Conservation (phyloP, 306 rosid species). For the Delonix regia region DNA sequence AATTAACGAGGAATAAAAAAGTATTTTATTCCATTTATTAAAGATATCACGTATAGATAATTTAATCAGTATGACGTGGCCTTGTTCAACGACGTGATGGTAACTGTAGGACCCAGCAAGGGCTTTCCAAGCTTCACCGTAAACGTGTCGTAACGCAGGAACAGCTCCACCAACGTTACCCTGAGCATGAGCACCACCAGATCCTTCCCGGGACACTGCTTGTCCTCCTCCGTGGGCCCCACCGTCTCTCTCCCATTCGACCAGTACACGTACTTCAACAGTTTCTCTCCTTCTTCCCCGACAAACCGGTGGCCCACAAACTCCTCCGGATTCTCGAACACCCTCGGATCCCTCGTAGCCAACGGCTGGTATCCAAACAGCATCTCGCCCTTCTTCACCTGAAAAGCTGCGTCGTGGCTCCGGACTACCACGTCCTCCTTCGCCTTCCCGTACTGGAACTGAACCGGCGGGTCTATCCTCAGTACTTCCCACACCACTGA, state of each 20-base stretch:
- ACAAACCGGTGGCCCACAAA: constrained; percentile 52
- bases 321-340: constrained; percentile 55
- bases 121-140: constrained; percentile 36
- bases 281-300: constrained; percentile 44
- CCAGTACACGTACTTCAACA: constrained; percentile 62
- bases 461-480: constrained; percentile 77
- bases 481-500: constrained; percentile 68
- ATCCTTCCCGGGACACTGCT: constrained; percentile 64
- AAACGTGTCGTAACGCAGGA: constrained; percentile 59
- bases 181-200: constrained; percentile 55
- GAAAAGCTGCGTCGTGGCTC: constrained; percentile 60
- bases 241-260: constrained; percentile 68
- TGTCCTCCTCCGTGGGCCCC: constrained; percentile 52
- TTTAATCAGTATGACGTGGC: constrained; percentile 16
- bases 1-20: no score
- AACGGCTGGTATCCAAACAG: constrained; percentile 75
- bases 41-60: no score
- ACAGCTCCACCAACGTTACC: constrained; percentile 65
- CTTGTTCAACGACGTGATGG: constrained; percentile 48
- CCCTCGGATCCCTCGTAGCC: constrained; percentile 64
- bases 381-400: constrained; percentile 75
- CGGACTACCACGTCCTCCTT: constrained; percentile 63
- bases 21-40: no score
- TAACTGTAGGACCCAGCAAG: constrained; percentile 53
- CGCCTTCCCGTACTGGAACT: constrained; percentile 71